A percentile compares a stretch with the other conserved stretches of the same genome.
phyloP scores from a whole-genome alignment of 2,329 filamentous ascomycete genomes.

The Gyromitra esculenta region DNA sequence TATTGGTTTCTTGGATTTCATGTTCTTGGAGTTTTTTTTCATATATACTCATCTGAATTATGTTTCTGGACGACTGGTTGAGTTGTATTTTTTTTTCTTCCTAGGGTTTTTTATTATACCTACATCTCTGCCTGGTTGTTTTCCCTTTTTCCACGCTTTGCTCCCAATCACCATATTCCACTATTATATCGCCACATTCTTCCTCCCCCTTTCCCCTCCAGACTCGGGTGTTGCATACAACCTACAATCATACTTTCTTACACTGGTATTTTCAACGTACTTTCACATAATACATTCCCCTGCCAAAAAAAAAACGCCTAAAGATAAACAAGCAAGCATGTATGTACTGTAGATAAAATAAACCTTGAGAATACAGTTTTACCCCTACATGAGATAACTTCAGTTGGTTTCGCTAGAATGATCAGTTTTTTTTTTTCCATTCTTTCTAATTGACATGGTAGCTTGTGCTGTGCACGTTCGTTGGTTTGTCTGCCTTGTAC shows the following conservation, averaged over 20 bases:
- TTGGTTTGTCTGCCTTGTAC: no score
- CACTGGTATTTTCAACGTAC: neutral
- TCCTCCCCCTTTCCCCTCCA: neutral
- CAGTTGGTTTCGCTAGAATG: neutral
- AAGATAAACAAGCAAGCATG: conserved; percentile 2
- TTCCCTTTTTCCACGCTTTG: neutral
- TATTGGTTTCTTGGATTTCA: conserved; percentile 19
- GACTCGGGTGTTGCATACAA: neutral
- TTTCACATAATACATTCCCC: neutral
- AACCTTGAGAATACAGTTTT: neutral
- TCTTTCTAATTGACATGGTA: no score
- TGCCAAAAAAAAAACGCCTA: neutral
- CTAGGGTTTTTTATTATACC: neutral
- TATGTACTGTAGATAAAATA: conserved; percentile 23
- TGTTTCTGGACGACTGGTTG: conserved; percentile 28
- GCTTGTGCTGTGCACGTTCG: no score
- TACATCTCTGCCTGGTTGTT: neutral
- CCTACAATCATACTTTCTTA: conserved; percentile 4
- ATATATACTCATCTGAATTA: neutral
- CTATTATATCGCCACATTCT: neutral
- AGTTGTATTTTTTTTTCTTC: conserved; percentile 23
- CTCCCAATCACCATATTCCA: neutral
- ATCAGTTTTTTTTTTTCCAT: neutral
- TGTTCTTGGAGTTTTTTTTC: conserved; percentile 21
- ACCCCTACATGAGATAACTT: neutral